Evolutionary conservation across 2,329 filamentous ascomycete genomes (phyloP).

Genomic region (Lecanicillium sp.): DNA sequence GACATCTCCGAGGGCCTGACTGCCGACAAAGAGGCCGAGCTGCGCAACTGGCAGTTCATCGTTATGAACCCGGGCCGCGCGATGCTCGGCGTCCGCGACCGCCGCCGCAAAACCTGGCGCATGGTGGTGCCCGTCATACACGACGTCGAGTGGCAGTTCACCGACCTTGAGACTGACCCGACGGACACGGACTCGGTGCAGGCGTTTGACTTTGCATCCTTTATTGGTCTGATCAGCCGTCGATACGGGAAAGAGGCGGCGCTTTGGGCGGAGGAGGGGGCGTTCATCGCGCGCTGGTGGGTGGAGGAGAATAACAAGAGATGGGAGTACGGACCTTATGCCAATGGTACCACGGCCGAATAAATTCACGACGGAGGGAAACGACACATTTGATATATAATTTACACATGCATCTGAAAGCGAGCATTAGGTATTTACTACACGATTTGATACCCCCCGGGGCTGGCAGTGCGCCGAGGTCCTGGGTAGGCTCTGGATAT

Average conservation of each 20-base stretch:
- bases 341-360: neutral
- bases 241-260: neutral
- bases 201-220: constrained; percentile 5
- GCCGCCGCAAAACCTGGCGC: constrained; percentile 17
- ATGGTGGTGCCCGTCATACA: constrained; percentile 23
- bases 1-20: constrained; percentile 10
- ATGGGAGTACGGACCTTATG: constrained; percentile 25
- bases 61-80: constrained; percentile 23
- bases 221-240: neutral
- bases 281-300: constrained; percentile 29
- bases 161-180: constrained; percentile 9
- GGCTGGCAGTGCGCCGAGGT: neutral
- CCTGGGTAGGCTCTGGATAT: neutral
- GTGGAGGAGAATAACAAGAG: constrained; percentile 31
- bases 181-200: constrained; percentile 12
- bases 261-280: constrained; percentile 22
- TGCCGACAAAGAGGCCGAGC: neutral
- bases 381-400: no score
- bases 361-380: no score
- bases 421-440: constrained; percentile 7
- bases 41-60: constrained; percentile 23
- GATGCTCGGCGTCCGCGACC: constrained; percentile 20
- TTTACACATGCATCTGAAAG: constrained; percentile 5
- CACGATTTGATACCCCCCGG: neutral
- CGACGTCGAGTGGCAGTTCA: constrained; percentile 15